A percentile compares a stretch with the other conserved stretches of the same genome.
phyloP scores from a whole-genome alignment of 2,329 filamentous ascomycete genomes.

The Cryphonectria japonica region DNA sequence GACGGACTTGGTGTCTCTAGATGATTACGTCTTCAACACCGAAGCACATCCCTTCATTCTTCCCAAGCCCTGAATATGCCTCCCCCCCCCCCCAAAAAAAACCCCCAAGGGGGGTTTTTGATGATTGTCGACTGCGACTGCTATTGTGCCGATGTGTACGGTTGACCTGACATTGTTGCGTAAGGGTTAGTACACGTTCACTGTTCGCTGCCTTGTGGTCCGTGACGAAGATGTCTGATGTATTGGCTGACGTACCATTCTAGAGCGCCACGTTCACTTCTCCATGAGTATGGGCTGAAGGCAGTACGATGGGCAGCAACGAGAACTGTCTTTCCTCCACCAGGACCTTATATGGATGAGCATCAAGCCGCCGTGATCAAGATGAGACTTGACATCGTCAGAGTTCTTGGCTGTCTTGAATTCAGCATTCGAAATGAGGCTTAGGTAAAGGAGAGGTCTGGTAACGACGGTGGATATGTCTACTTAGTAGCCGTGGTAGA shows the following conservation, averaged over 20 bases:
- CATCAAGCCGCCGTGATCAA: not conserved
- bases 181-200: not conserved
- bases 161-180: not conserved
- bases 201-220: not conserved
- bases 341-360: not conserved
- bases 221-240: not conserved
- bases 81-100: no score
- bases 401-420: not conserved
- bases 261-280: not conserved
- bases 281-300: not conserved
- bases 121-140: no score
- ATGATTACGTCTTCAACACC: conserved; percentile 70
- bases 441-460: not conserved
- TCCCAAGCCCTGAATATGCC: conserved; percentile 28
- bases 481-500: no score
- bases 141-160: not conserved
- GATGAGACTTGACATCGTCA: no score
- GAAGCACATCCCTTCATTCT: conserved; percentile 55
- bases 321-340: not conserved
- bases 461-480: not conserved
- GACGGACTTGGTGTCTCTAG: conserved; percentile 64
- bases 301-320: not conserved
- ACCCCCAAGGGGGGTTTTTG: no score
- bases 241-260: not conserved
- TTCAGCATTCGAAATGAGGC: not conserved